Evolutionary conservation across 2,329 filamentous ascomycete genomes (phyloP), one percentile per base, ranked within the genome.

Genomic region (Epichloe hybrida): DNA sequence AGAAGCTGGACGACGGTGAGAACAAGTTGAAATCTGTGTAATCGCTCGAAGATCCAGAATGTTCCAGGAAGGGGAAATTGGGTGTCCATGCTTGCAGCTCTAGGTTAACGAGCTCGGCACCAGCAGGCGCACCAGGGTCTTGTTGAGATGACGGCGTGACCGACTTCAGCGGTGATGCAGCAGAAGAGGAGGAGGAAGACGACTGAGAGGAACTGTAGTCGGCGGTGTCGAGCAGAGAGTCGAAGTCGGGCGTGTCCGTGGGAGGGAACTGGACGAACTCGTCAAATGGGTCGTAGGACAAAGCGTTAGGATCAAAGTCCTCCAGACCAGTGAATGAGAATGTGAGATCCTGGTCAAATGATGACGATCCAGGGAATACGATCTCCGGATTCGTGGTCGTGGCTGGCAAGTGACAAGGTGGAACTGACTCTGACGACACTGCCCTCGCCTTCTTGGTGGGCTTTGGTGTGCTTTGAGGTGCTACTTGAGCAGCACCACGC

Each of bases 11-110:
- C 21, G 65, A 62, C 3, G 76, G 75, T 47, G 75, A 79, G 65
- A 71, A 79, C 15, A 79, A 69, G 58, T 71, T 74, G 66, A 79
- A 79, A 65, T 79, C 76, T 56, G 70, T 64, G 57, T 79, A 79
- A 62, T 73, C 65, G 54, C 38, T 59, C 43, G 46, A 31, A 12
- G 49, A 54, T 52, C 50, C 51, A 50, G 40, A 12, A 4, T 49
- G 40, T 17, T 54, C 53, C 52, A 73, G 63, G 58, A 73, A 75
- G 8, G 72, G 72, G 17, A 74, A 46, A 27, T 52, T 49, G 13
- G 46, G 50, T 36, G 45, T 50, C 2, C 6, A 41, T 38, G 41
- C 43, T 15, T 38, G 52, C 42, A 51, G 47, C 46, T 54, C 48
- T 23, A 43, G 23, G 49, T 53, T 13, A 7, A 39, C 37, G 15